Conservation (phyloP, 345 rosid genomes). For the Syzygium oleosum region DNA sequence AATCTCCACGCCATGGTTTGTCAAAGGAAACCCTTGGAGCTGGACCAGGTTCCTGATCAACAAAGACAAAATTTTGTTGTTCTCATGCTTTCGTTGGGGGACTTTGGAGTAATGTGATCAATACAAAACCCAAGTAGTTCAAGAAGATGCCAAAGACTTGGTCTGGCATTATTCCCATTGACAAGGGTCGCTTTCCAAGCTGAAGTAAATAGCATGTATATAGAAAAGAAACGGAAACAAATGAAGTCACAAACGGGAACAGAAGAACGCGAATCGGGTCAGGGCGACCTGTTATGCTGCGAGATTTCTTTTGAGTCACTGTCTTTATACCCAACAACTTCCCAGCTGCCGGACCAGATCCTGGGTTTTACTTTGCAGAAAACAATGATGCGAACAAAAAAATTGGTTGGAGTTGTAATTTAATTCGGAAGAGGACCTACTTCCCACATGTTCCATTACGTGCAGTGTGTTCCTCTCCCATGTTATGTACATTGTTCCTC, state of each 20-base stretch:
- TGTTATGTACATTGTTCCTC: not conserved
- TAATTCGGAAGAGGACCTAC: not conserved
- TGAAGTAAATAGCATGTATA: not conserved
- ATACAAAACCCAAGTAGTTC: not conserved
- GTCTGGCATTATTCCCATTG: not conserved
- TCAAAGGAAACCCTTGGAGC: not conserved
- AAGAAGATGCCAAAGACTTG: not conserved
- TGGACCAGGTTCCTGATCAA: not conserved
- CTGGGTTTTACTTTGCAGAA: not conserved
- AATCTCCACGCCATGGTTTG: not conserved
- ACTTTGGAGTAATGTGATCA: not conserved
- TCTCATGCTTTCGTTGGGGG: not conserved
- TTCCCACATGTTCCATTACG: not conserved
- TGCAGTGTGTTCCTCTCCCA: too few species aligned
- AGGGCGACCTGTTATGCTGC: not conserved
- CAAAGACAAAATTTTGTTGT: not conserved
- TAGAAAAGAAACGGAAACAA: not conserved
- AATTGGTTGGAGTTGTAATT: not conserved
- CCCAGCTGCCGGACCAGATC: not conserved
- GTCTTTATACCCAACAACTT: not conserved
- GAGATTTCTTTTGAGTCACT: not conserved
- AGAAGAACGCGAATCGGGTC: not conserved
- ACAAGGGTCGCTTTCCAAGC: not conserved
- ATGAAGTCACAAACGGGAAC: not conserved
- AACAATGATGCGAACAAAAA: not conserved